phyloP scores from a whole-genome alignment of 108 stramenopile species.

The Craspedostauros australis region DNA sequence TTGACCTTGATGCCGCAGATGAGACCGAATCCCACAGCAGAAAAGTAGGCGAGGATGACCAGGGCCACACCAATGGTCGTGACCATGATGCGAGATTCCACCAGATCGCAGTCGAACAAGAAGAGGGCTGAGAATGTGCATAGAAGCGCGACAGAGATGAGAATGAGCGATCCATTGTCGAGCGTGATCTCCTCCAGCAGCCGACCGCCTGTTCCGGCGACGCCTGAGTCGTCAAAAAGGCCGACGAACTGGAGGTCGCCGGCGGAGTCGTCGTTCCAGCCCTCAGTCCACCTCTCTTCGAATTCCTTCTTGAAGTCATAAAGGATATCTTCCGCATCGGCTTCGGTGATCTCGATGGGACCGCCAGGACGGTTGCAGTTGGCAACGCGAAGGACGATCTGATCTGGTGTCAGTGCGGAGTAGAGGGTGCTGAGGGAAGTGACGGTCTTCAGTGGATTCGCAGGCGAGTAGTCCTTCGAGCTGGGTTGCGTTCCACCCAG shows the following conservation, averaged over 20 bases:
- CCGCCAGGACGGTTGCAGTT: conserved; percentile 38
- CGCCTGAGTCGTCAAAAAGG: conserved; percentile 29
- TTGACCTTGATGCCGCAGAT: conserved; percentile 35
- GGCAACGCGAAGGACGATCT: conserved; percentile 29
- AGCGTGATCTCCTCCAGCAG: conserved; percentile 34
- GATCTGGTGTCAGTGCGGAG: conserved; percentile 11
- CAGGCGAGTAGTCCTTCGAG: background rate
- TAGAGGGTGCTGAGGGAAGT: conserved; percentile 26
- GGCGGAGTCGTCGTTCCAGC: conserved; percentile 27
- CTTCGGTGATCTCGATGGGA: conserved; percentile 20
- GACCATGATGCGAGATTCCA: conserved; percentile 33
- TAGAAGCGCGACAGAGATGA: conserved; percentile 29
- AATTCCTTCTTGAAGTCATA: conserved; percentile 29
- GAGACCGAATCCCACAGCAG: conserved; percentile 29
- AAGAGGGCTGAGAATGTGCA: conserved; percentile 31
- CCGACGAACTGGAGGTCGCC: conserved; percentile 35
- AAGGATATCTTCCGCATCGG: conserved; percentile 39
- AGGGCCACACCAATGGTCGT: conserved; percentile 27
- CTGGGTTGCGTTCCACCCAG: conserved; percentile 21
- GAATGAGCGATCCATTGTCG: conserved; percentile 17
- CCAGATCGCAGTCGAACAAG: conserved; percentile 19
- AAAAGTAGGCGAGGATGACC: conserved; percentile 36
- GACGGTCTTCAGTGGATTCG: conserved; percentile 24
- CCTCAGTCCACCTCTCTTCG: conserved; percentile 29
- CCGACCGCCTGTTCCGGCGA: conserved; percentile 29